Evolutionary conservation across 2,329 filamentous ascomycete genomes (phyloP).

Genomic region (Madurella fahalii): DNA sequence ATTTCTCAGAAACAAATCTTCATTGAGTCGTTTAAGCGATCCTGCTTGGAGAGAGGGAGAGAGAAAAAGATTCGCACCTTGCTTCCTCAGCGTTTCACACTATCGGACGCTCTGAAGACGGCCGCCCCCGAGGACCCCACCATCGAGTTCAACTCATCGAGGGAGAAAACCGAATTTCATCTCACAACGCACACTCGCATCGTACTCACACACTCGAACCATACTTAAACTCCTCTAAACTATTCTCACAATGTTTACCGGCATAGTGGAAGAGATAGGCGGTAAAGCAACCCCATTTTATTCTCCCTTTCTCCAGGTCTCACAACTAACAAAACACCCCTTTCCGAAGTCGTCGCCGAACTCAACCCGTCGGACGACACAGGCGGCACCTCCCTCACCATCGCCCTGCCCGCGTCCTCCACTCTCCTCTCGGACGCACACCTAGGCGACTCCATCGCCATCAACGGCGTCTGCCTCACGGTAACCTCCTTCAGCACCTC

Average conservation of each 20-base stretch:
- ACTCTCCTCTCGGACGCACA: slow-evolving; percentile 79
- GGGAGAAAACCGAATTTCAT: neutral
- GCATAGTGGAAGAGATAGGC: slow-evolving; percentile 87
- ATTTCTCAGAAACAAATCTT: no score
- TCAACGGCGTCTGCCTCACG: slow-evolving; percentile 95
- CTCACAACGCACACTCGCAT: neutral
- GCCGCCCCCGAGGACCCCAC: neutral
- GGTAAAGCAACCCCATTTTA: slow-evolving; percentile 53
- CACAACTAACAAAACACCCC: slow-evolving; percentile 7
- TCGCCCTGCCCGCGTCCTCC: slow-evolving; percentile 62
- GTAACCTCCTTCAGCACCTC: slow-evolving; percentile 56
- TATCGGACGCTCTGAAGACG: no score
- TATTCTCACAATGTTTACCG: slow-evolving; percentile 74
- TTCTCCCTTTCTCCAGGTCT: slow-evolving; percentile 2
- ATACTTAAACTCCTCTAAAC: neutral
- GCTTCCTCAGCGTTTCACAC: no score
- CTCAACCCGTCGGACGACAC: slow-evolving; percentile 77
- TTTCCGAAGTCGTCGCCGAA: slow-evolving; percentile 62
- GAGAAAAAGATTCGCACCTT: no score
- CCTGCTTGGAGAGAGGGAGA: no score
- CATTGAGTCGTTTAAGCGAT: no score
- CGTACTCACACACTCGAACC: neutral
- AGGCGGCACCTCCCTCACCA: slow-evolving; percentile 86
- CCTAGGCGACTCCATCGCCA: slow-evolving; percentile 86
- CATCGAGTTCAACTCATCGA: neutral